phyloP scores from a whole-genome alignment of 108 stramenopile genomes.

The Nitzschia putrida region DNA sequence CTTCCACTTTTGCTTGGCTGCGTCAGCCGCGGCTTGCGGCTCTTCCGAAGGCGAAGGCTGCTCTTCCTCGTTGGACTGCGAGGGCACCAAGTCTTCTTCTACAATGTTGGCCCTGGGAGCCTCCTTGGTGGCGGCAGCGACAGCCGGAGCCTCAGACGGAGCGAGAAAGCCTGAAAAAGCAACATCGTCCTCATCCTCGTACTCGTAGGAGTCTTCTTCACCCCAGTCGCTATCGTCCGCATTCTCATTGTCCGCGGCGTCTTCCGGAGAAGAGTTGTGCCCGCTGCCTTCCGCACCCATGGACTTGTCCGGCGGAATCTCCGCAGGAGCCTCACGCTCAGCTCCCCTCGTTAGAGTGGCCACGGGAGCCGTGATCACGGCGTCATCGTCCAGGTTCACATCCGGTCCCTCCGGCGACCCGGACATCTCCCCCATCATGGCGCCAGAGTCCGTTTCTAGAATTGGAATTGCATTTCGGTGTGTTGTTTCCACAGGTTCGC shows the following conservation, averaged over 20 bases:
- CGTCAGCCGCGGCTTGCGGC: neutral
- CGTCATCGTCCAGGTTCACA: constrained; percentile 21
- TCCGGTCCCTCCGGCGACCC: too few species aligned
- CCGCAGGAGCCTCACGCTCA: constrained; percentile 15
- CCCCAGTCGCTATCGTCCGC: constrained; percentile 52
- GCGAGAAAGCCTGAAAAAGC: constrained; percentile 74
- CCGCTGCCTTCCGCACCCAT: neutral
- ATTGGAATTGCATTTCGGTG: too few species aligned
- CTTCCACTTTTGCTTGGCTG: constrained; percentile 60
- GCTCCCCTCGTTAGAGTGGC: neutral
- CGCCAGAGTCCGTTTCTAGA: too few species aligned
- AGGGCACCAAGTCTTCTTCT: constrained; percentile 25
- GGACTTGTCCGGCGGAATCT: constrained; percentile 34
- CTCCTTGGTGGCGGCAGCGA: constrained; percentile 17
- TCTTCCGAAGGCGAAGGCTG: constrained; percentile 30
- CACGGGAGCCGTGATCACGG: constrained; percentile 37
- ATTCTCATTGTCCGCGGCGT: constrained; percentile 18
- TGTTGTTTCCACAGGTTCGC: too few species aligned
- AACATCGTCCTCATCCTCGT: constrained; percentile 85
- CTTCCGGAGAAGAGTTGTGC: constrained; percentile 5
- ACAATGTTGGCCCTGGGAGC: constrained; percentile 36
- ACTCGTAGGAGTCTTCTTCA: constrained; percentile 69
- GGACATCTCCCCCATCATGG: too few species aligned
- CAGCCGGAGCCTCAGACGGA: constrained; percentile 11
- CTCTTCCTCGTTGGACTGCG: neutral